Conservation (phyloP, 2,329 filamentous ascomycete species). For the Cladosporium colombiae region DNA sequence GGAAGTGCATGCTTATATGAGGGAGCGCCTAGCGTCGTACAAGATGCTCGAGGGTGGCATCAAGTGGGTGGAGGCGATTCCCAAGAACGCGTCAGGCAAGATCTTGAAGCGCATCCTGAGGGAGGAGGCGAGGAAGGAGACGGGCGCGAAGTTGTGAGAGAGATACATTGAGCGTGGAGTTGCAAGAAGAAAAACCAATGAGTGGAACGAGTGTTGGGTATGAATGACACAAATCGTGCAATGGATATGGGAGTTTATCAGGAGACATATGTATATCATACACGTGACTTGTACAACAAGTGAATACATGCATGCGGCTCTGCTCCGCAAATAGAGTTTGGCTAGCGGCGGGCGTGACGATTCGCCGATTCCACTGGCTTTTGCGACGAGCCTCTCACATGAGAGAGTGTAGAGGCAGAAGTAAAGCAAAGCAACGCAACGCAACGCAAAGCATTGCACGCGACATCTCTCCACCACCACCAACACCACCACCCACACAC, state of each 20-base stretch:
- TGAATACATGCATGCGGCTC: background rate
- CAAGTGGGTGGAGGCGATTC: constrained; percentile 39
- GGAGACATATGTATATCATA: background rate
- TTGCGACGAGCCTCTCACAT: background rate
- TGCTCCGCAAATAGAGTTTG: background rate
- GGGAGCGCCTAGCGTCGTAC: constrained; percentile 46
- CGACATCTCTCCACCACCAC: background rate
- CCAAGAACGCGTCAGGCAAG: constrained; percentile 40
- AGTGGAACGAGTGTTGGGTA: no score
- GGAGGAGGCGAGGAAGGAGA: constrained; percentile 49
- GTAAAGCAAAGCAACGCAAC: background rate
- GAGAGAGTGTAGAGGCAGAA: background rate
- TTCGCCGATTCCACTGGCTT: background rate
- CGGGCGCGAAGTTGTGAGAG: constrained; percentile 37
- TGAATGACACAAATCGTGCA: no score
- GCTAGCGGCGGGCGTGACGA: background rate
- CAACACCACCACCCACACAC: background rate
- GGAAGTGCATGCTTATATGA: constrained; percentile 45
- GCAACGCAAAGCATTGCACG: background rate
- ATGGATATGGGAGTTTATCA: background rate
- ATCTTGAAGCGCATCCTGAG: constrained; percentile 47
- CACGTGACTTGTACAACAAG: no score
- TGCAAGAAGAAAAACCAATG: no score
- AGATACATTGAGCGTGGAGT: no score
- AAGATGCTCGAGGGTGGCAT: constrained; percentile 52